Evolutionary conservation across 306 rosid species (phyloP).

Genomic region (Calophaca sinica): DNA sequence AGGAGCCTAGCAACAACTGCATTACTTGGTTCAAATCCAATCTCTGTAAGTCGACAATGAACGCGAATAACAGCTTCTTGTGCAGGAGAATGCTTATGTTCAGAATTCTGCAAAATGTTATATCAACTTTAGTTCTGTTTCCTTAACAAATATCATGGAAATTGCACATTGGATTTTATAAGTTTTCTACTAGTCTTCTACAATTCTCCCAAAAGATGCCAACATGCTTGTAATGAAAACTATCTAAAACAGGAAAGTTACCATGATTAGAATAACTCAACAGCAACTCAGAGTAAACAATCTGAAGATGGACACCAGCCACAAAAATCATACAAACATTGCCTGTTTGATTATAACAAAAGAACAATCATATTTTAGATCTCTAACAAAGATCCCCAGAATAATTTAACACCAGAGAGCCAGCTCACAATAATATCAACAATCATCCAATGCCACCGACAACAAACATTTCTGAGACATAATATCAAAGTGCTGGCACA

Average conservation of each 20-base stretch:
- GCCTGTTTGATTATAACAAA: constrained; percentile 44
- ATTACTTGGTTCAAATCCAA: constrained; percentile 82
- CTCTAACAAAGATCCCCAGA: constrained; percentile 29
- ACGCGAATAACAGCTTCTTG: constrained; percentile 92
- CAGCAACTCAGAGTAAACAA: constrained; percentile 49
- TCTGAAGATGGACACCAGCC: constrained; percentile 48
- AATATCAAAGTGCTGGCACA: constrained; percentile 3
- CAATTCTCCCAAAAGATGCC: constrained; percentile 32
- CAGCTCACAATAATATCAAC: constrained; percentile 34
- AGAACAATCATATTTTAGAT: constrained; percentile 46
- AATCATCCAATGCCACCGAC: constrained; percentile 13
- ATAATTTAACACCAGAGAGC: constrained; percentile 36
- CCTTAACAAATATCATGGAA: constrained; percentile 39
- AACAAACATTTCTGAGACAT: constrained; percentile 19
- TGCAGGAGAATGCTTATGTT: constrained; percentile 78
- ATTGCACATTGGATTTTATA: constrained; percentile 21
- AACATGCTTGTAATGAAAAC: constrained; percentile 37
- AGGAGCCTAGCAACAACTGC: constrained; percentile 83
- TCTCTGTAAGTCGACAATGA: constrained; percentile 76
- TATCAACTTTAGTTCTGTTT: constrained; percentile 34
- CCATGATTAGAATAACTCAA: constrained; percentile 45
- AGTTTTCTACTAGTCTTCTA: not conserved
- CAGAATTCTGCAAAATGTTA: constrained; percentile 66
- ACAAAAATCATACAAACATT: constrained; percentile 39
- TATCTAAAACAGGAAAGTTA: constrained; percentile 44